These are phyloP conservation scores for Phytophthora megakarya DNA, from an alignment of 352 stramenopile species.

Conservation along the genomic window DNA sequence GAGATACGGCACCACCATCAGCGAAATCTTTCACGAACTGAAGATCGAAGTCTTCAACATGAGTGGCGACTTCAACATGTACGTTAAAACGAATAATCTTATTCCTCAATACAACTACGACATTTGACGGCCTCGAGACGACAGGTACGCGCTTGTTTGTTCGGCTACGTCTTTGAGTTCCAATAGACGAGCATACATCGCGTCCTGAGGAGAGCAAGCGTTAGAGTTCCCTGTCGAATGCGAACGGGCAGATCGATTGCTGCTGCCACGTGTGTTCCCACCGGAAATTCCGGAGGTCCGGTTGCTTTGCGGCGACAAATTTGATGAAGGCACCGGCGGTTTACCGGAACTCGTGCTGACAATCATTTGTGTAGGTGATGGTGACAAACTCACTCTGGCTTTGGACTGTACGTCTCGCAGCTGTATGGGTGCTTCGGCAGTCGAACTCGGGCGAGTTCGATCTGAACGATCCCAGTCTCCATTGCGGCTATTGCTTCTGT, in stretches of 20 bases:
- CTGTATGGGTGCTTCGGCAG: conserved; percentile 10
- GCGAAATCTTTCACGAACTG: too few relatives aligned
- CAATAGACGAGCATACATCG: conserved; percentile 41
- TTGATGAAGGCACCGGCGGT: conserved; percentile 18
- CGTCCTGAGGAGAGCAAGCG: conserved; percentile 16
- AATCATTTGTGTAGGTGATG: background rate
- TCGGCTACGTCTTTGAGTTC: conserved; percentile 57
- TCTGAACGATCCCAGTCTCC: conserved; percentile 20
- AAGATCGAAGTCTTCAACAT: too few relatives aligned
- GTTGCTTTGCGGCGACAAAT: conserved; percentile 11
- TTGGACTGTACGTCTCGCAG: conserved; percentile 12
- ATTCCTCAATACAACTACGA: conserved; percentile 11
- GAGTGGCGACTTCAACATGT: background rate
- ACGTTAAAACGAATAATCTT: conserved; percentile 6
- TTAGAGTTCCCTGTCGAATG: conserved; percentile 12
- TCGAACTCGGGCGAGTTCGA: background rate
- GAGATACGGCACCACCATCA: background rate
- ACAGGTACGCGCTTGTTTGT: conserved; percentile 41
- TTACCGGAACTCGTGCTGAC: conserved; percentile 20
- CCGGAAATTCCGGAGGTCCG: conserved; percentile 10
- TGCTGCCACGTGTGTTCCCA: conserved; percentile 1
- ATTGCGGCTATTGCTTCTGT: conserved; percentile 27
- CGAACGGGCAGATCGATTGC: conserved; percentile 24
- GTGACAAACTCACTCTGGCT: conserved; percentile 2
- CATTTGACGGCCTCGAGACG: conserved; percentile 25